Evolutionary conservation across 2,329 filamentous ascomycete species (phyloP), one percentile per base, ranked within the genome.

Genomic region (Raffaelea ambrosiae): DNA sequence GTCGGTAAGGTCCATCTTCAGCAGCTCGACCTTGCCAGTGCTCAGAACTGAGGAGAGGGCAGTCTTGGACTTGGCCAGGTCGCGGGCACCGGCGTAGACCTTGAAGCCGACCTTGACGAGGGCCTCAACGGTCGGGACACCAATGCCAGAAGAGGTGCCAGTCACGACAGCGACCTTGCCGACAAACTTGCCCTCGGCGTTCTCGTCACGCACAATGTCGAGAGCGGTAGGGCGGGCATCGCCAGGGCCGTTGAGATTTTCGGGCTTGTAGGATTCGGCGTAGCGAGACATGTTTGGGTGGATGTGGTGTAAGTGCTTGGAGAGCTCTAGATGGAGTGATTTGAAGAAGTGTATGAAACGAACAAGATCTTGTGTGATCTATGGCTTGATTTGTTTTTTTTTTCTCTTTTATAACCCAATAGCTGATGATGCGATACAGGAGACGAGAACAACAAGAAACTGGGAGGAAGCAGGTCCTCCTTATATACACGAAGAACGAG

Each of bases 71-170:
- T 71, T 72, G 5, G 57, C 51, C 2, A 69, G 50, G 48, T 72
- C 58, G 11, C 72, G 63, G 4, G 62, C 70, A 4, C 68, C 68
- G 22, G 66, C 57, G 53, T 64, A 73, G 35, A 72, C 53, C 18
- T 58, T 66, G 16, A 68, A 68, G 13, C 71, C 71, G 0, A 71
- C 69, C 5, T 63, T 56, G 18, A 58, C 52, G 10, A 75, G 56
- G 2, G 69, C 70, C 14, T 60, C 59, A 4, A 61, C 67, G 3
- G 67, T 70, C 39, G 68, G 63, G 22, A 65, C 53, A 4, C 68
- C 69, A 20, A 72, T 56, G 3, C 68, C 69, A 8, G 65, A 61
- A 3, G 62, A 63, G 13, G 53, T 53, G 18, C 68, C 69, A 1
- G 68, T 71, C 48, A 72, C 60, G 8, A 71, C 50, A 5, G 66